Evolutionary conservation across 1,284 basidiomycete genomes (phyloP).

Genomic region (Tilletia setariae): DNA sequence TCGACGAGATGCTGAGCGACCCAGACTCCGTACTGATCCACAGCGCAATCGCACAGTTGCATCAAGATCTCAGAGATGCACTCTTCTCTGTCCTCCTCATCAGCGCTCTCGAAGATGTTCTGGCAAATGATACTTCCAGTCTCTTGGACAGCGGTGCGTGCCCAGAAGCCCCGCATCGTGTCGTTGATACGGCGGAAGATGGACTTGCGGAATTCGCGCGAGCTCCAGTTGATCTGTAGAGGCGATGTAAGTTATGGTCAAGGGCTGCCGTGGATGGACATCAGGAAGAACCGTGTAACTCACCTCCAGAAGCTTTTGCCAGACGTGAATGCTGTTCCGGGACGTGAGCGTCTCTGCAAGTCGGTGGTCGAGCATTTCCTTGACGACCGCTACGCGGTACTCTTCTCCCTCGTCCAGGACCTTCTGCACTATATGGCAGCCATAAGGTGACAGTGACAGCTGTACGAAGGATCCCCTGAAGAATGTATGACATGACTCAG

Average conservation of each 20-base stretch:
- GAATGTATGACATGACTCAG: not conserved
- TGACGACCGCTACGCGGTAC: slow-evolving; percentile 26
- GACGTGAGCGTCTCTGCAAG: slow-evolving; percentile 41
- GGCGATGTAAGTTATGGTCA: not conserved
- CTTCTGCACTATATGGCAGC: slow-evolving; percentile 46
- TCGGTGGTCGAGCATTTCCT: slow-evolving; percentile 38
- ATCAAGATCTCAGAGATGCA: slow-evolving; percentile 46
- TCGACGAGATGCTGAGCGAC: slow-evolving; percentile 51
- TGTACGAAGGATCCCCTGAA: slow-evolving; percentile 26
- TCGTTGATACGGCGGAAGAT: slow-evolving; percentile 40
- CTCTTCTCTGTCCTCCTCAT: slow-evolving; percentile 31
- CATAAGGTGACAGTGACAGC: slow-evolving; percentile 42
- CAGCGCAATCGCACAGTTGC: slow-evolving; percentile 34
- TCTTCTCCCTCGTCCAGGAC: slow-evolving; percentile 35
- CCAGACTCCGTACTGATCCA: slow-evolving; percentile 53
- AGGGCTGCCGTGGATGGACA: not conserved
- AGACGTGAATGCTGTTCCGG: slow-evolving; percentile 46
- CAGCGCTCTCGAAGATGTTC: slow-evolving; percentile 45
- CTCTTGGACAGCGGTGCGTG: slow-evolving; percentile 39
- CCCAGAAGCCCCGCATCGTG: slow-evolving; percentile 40
- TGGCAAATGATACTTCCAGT: slow-evolving; percentile 48
- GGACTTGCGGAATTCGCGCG: slow-evolving; percentile 24
- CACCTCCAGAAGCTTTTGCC: slow-evolving; percentile 30
- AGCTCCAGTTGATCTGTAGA: slow-evolving; percentile 32
- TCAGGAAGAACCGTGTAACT: slow-evolving; percentile 11